Conservation (phyloP, 1,284 basidiomycete species). For the Ceratobasidium sp. region DNA sequence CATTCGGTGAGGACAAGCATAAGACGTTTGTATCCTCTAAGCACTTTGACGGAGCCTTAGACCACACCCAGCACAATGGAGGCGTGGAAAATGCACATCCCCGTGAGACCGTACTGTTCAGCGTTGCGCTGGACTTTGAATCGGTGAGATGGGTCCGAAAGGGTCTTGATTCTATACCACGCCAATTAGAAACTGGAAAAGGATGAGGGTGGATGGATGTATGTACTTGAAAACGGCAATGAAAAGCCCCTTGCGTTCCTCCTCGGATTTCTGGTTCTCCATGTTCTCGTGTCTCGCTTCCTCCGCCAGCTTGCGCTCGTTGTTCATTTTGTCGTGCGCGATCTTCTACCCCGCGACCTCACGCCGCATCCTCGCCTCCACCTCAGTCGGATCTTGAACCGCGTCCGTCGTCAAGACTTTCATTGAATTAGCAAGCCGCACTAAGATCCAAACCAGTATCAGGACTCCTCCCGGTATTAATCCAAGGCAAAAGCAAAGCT, state of each 20-base stretch:
- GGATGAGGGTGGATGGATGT: constrained; percentile 9
- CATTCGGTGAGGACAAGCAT: constrained; percentile 93
- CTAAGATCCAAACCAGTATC: constrained; percentile 61
- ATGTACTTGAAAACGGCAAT: constrained; percentile 92
- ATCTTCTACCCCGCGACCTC: constrained; percentile 94
- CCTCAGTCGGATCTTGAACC: constrained; percentile 95
- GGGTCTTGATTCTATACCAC: constrained; percentile 79
- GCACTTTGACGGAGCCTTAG: constrained; percentile 89
- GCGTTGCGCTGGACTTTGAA: constrained; percentile 98
- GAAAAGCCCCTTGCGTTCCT: constrained; percentile 89
- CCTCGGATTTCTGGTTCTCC: constrained; percentile 84
- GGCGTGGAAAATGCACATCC: constrained; percentile 90
- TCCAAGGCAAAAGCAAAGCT: constrained; percentile 64
- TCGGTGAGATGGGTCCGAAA: constrained; percentile 92
- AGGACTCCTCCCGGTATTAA: constrained; percentile 43
- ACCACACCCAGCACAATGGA: constrained; percentile 92
- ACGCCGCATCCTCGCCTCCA: constrained; percentile 93
- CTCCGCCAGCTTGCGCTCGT: constrained; percentile 89
- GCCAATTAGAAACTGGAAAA: constrained; percentile 33
- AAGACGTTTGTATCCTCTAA: constrained; percentile 90
- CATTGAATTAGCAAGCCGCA: constrained; percentile 97
- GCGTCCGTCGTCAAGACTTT: constrained; percentile 97
- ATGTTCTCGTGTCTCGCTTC: constrained; percentile 90
- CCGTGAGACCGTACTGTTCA: constrained; percentile 89
- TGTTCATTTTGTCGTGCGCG: constrained; percentile 93